phyloP scores from a whole-genome alignment of 2,329 filamentous ascomycete genomes.

The Ampelomyces quisqualis region DNA sequence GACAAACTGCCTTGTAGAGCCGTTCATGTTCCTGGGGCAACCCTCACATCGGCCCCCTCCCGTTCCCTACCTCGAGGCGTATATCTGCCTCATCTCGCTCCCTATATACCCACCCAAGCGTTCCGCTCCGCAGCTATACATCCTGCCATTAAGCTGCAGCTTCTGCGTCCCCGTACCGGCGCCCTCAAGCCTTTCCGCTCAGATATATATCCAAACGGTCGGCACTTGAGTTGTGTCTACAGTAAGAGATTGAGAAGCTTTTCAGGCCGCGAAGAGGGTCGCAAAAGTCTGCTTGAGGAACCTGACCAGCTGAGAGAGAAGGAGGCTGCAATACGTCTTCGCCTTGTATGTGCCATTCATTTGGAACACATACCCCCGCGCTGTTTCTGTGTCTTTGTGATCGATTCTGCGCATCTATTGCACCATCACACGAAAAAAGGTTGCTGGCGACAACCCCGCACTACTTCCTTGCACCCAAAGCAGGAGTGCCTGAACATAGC shows the following conservation, averaged over 20 bases:
- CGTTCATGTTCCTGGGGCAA: slow-evolving; percentile 26
- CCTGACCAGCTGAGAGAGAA: neutral
- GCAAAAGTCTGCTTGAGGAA: neutral
- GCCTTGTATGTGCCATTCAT: slow-evolving; percentile 19
- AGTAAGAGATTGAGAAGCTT: neutral
- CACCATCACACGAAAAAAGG: neutral
- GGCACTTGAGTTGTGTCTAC: neutral
- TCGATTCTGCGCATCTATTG: neutral
- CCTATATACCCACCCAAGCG: neutral
- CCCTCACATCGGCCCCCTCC: slow-evolving; percentile 19
- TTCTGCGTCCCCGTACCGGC: neutral
- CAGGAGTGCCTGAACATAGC: neutral
- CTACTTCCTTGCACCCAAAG: neutral
- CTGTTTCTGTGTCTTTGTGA: neutral
- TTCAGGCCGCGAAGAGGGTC: neutral
- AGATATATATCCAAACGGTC: neutral
- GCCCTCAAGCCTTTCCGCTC: neutral
- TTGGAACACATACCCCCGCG: slow-evolving; percentile 19
- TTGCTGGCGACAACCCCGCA: neutral
- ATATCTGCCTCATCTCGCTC: slow-evolving; percentile 19
- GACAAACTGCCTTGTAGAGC: slow-evolving; percentile 15
- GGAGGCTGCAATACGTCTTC: neutral
- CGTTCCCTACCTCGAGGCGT: slow-evolving; percentile 16
- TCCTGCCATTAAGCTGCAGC: neutral
- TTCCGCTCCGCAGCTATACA: slow-evolving; percentile 2